Conservation (phyloP, 129 eudicot genomes). For the Sambucus nigra region DNA sequence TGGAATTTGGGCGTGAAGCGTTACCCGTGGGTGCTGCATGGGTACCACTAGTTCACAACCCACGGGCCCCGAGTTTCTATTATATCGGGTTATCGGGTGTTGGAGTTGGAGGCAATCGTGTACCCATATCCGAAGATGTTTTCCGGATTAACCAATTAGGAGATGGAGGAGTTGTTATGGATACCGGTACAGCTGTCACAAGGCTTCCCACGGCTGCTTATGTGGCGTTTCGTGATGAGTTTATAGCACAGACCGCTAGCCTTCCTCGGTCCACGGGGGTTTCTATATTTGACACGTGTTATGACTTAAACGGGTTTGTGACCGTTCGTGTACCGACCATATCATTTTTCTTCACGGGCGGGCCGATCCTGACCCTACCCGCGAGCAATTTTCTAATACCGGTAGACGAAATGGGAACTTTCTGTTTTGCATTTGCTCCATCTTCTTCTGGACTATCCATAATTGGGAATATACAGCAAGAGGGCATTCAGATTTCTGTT, state of each 20-base stretch:
- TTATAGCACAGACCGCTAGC: constrained; percentile 42
- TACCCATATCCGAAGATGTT: constrained; percentile 42
- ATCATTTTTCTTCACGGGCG: constrained; percentile 63
- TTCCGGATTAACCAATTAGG: constrained; percentile 47
- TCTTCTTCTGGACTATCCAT: constrained; percentile 71
- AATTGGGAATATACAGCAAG: constrained; percentile 93
- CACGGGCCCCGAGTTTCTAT: constrained; percentile 60
- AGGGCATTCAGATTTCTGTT: constrained; percentile 79
- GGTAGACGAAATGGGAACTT: constrained; percentile 67
- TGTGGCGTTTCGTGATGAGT: constrained; percentile 58
- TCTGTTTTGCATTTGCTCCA: constrained; percentile 89
- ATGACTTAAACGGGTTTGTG: constrained; percentile 55
- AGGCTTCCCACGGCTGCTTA: constrained; percentile 58
- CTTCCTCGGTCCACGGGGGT: constrained; percentile 43
- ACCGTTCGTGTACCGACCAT: constrained; percentile 84
- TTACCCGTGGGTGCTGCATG: constrained; percentile 73
- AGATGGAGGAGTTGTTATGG: constrained; percentile 86
- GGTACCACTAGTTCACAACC: constrained; percentile 55
- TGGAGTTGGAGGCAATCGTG: constrained; percentile 70
- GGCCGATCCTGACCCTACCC: constrained; percentile 76
- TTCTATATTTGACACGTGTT: constrained; percentile 81
- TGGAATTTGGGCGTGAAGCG: constrained; percentile 69
- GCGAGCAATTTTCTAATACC: constrained; percentile 79
- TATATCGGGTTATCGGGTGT: constrained; percentile 71
- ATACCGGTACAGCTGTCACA: constrained; percentile 84